These are phyloP conservation scores for Bipolaris sorokiniana DNA, from an alignment of 2,329 filamentous ascomycete genomes.

Conservation along the genomic window DNA sequence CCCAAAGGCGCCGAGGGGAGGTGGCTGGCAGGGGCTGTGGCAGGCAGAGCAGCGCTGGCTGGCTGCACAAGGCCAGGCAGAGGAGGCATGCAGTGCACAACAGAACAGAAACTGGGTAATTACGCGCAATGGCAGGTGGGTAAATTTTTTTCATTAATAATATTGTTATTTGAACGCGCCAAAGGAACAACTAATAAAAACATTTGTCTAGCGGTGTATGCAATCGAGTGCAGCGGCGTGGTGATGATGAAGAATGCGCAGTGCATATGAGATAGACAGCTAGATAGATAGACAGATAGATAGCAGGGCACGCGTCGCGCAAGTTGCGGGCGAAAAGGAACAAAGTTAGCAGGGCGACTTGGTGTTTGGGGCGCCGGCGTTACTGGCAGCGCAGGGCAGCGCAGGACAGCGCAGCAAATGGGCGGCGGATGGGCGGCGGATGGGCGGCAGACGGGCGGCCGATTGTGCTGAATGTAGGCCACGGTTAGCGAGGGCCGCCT, in stretches of 20 bases:
- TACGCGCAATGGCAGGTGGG: neutral
- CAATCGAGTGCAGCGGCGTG: no score
- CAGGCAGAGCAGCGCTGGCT: no score
- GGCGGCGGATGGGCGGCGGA: neutral
- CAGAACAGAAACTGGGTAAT: neutral
- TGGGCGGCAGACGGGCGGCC: slow-evolving; percentile 1
- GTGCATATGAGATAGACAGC: no score
- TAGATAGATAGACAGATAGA: no score
- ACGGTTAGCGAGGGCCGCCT: slow-evolving; percentile 7
- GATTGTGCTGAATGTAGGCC: slow-evolving; percentile 7
- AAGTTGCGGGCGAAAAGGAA: no score
- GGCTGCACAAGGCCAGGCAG: neutral
- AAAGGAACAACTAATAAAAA: no score
- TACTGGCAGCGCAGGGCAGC: neutral
- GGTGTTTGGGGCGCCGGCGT: neutral
- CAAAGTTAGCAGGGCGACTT: neutral
- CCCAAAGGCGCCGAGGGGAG: neutral
- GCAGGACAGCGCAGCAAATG: neutral
- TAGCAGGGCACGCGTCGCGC: no score
- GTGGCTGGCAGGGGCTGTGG: neutral
- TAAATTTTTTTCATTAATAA: neutral
- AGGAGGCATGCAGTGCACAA: slow-evolving; percentile 2
- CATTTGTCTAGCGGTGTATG: no score
- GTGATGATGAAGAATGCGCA: no score
- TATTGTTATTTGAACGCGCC: no score